Evolutionary conservation across 73 alveolate genomes (phyloP).

Genomic region (Paramecium pentaurelia): DNA sequence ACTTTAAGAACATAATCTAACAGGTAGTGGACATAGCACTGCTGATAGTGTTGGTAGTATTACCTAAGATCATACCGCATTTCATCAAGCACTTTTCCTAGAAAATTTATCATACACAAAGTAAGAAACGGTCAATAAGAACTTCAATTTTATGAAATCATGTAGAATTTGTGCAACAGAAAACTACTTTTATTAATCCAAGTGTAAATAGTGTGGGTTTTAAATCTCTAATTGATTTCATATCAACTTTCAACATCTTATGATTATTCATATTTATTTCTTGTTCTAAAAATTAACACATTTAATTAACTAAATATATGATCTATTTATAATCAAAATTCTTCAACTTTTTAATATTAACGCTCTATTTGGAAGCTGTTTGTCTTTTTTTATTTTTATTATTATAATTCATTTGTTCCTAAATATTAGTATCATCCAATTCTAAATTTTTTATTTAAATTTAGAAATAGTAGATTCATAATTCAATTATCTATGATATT

Average conservation of each 20-base stretch:
- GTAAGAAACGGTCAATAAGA: background rate
- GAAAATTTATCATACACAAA: background rate
- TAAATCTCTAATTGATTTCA: background rate
- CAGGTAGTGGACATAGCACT: constrained; percentile 27
- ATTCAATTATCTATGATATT: background rate
- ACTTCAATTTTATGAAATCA: background rate
- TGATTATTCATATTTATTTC: background rate
- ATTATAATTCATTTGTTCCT: background rate
- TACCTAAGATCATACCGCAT: background rate
- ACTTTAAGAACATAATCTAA: constrained; percentile 29
- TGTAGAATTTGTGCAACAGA: background rate
- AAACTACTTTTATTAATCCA: constrained; percentile 8
- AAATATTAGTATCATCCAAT: background rate
- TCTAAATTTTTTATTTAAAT: background rate
- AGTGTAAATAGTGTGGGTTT: constrained; percentile 25
- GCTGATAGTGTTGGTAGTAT: background rate
- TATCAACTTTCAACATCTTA: background rate
- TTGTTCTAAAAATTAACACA: background rate
- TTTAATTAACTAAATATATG: background rate
- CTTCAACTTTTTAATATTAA: background rate
- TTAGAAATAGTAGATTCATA: background rate
- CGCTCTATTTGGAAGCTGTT: background rate
- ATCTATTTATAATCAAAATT: background rate
- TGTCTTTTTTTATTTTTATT: background rate
- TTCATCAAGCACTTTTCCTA: constrained; percentile 8